Evolutionary conservation across 2,329 filamentous ascomycete genomes (phyloP).

Genomic region (Fusarium poae): DNA sequence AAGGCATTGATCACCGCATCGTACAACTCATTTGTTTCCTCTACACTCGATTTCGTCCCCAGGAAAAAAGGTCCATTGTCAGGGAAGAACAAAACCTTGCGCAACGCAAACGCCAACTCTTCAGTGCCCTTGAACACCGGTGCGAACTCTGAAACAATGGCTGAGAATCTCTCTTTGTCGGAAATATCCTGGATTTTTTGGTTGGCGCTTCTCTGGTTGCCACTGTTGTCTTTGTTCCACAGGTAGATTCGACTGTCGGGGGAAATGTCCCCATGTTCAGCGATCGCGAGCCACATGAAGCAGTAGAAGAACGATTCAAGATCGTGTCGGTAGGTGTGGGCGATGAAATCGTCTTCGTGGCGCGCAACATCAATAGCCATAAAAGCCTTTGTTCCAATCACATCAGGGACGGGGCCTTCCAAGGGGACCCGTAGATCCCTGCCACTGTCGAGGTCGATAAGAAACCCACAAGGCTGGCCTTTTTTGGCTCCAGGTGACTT

Average conservation of each 20-base stretch:
- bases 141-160: slow-evolving; percentile 4
- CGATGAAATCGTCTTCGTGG: not conserved
- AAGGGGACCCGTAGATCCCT: slow-evolving; percentile 35
- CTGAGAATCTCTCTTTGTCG: not conserved
- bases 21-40: not conserved
- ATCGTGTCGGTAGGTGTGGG: slow-evolving; percentile 46
- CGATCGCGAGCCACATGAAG: slow-evolving; percentile 32
- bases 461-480: slow-evolving; percentile 41
- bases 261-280: not conserved
- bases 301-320: slow-evolving; percentile 50
- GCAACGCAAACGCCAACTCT: not conserved
- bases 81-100: not conserved
- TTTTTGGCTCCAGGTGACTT: not conserved
- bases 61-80: not conserved
- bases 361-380: slow-evolving; percentile 46
- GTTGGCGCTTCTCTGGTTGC: not conserved
- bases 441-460: slow-evolving; percentile 42
- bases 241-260: slow-evolving; percentile 1
- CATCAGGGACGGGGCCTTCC: slow-evolving; percentile 27
- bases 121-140: not conserved
- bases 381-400: slow-evolving; percentile 43
- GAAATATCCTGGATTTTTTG: slow-evolving; percentile 17
- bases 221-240: not conserved
- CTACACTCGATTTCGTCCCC: not conserved
- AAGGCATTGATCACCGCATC: not conserved